Conservation (phyloP, 2,329 filamentous ascomycete genomes). For the Neophaeococcomyces aloes region DNA sequence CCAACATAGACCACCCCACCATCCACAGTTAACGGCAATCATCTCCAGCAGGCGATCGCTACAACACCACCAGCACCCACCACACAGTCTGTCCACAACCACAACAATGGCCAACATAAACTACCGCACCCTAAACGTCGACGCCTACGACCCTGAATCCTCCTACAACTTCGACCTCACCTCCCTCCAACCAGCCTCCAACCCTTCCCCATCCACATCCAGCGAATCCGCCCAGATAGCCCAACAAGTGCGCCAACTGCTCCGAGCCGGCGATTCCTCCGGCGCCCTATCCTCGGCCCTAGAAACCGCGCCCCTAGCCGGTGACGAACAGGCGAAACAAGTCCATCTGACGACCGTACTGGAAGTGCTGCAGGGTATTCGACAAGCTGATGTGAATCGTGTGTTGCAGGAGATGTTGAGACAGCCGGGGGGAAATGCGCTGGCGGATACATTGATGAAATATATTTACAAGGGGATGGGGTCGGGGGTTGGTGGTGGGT, state of each 20-base stretch:
- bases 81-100: not conserved
- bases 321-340: constrained; percentile 53
- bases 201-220: constrained; percentile 59
- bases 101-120: constrained; percentile 42
- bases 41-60: too few relatives aligned
- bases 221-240: constrained; percentile 67
- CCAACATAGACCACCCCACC: too few relatives aligned
- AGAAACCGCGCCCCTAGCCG: constrained; percentile 67
- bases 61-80: too few relatives aligned
- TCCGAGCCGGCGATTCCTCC: constrained; percentile 76
- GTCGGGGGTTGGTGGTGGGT: constrained; percentile 13
- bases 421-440: constrained; percentile 68
- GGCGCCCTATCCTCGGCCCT: constrained; percentile 74
- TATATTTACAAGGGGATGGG: constrained; percentile 57
- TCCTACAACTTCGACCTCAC: constrained; percentile 81
- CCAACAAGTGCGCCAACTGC: constrained; percentile 73
- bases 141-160: constrained; percentile 81
- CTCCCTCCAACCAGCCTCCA: constrained; percentile 64
- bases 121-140: constrained; percentile 87
- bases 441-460: constrained; percentile 91
- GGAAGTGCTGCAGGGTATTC: constrained; percentile 91
- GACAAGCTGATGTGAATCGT: constrained; percentile 88
- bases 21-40: too few relatives aligned
- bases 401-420: constrained; percentile 72
- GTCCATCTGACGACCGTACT: constrained; percentile 77